Percentiles rank a stretch among this genome's conserved stretches.
phyloP scores from a whole-genome alignment of 2,329 filamentous ascomycete species.

The Fusarium sp. region DNA sequence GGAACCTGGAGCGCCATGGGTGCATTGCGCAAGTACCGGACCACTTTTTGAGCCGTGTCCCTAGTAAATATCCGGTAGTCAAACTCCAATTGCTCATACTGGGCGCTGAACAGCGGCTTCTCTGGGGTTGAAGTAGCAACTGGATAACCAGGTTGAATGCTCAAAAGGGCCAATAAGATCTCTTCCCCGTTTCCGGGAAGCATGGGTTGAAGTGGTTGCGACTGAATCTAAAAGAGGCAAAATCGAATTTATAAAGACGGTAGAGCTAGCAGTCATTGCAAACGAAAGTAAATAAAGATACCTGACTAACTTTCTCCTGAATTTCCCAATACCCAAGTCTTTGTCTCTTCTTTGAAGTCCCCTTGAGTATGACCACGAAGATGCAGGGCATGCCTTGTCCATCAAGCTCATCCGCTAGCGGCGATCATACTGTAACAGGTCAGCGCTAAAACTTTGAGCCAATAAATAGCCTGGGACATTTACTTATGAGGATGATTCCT shows the following conservation, averaged over 20 bases:
- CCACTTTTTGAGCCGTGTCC: slow-evolving; percentile 37
- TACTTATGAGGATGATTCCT: too few species aligned
- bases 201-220: too few species aligned
- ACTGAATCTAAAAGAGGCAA: too few species aligned
- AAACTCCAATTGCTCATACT: slow-evolving; percentile 28
- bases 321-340: neutral
- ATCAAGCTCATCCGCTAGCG: neutral
- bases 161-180: too few species aligned
- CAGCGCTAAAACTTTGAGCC: too few species aligned
- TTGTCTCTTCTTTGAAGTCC: neutral
- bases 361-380: neutral
- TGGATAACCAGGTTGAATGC: too few species aligned
- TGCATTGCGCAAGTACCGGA: slow-evolving; percentile 33
- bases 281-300: neutral
- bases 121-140: neutral
- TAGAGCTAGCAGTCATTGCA: too few species aligned
- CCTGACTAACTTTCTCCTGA: neutral
- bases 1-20: slow-evolving; percentile 40
- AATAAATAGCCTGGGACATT: too few species aligned
- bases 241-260: too few species aligned
- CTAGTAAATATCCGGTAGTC: slow-evolving; percentile 33
- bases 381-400: neutral
- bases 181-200: too few species aligned
- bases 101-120: slow-evolving; percentile 39
- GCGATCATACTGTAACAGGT: neutral